Conservation (phyloP, 192 early-diverging fungal species). For the Rhizophagus sp. region DNA sequence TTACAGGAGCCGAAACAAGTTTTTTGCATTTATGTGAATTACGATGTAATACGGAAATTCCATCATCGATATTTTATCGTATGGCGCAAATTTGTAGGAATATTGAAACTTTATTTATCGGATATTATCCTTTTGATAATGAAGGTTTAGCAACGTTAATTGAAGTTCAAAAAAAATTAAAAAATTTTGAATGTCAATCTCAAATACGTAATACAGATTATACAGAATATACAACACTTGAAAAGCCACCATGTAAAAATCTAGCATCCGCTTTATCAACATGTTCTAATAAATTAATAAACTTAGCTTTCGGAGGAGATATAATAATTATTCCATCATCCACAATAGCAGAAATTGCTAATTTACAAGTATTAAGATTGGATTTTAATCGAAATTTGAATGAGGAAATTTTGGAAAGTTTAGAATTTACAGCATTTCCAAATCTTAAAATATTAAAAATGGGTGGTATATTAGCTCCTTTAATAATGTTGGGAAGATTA, state of each 20-base stretch:
- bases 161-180: not conserved
- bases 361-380: not conserved
- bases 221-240: too few relatives aligned
- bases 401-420: conserved; percentile 8
- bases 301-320: not conserved
- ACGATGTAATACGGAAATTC: conserved; percentile 1
- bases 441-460: not conserved
- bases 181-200: not conserved
- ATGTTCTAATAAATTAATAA: not conserved
- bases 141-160: conserved; percentile 16
- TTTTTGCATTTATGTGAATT: conserved; percentile 7
- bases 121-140: not conserved
- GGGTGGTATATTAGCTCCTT: not conserved
- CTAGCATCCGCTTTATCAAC: not conserved
- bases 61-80: not conserved
- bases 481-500: not conserved
- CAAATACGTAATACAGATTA: not conserved
- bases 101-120: conserved; percentile 6
- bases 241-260: not conserved
- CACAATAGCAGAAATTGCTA: not conserved
- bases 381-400: not conserved
- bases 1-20: not conserved
- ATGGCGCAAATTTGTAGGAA: conserved; percentile 20
- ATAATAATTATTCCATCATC: not conserved
- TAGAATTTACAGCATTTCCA: not conserved